Base-by-base conservation (phyloP, 257 asterid species). In the Ilex aquifolium region DNA sequence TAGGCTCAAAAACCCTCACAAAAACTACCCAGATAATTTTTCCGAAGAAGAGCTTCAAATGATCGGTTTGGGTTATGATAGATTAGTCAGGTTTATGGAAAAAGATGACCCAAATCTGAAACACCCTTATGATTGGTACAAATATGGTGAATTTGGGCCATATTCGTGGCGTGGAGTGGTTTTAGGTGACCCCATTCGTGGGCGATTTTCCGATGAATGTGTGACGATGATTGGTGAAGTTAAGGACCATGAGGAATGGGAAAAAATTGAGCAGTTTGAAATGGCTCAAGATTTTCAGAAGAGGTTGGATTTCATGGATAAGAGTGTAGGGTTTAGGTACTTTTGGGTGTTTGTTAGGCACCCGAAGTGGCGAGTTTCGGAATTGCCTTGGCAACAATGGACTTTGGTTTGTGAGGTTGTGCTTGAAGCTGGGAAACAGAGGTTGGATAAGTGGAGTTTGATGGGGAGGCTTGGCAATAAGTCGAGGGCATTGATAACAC, bases 131-230 rank as follows among this genome's bases (percentile, higher is more conserved):
- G 97, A 92, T 62, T 92, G 99, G 99, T 92, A 89, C 53, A 92
- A 92, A 12, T 92, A 92, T 55, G 99, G 99, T 21, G 80, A 92
- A 6, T 92, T 89, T 61, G 99, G 99, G 0, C 99, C 99, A 10
- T 92, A 92, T 71, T 87, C 97, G 2, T 92, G 99, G 99, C 92
- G 95, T 17, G 99, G 99, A 11, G 86, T 92, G 44, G 99, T 92
- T 1, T 66, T 92, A 64, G 99, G 99, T 3, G 99, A 92, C 31
- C 99, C 99, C 0, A 65, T 92, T 60, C 88, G 90, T 10, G 99
- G 97, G 1, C 63, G 85, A 2, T 78, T 89, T 12, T 72, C 96
- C 0, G 96, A 92, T 36, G 91, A 90, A 56, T 76, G 94, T 31
- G 97, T 89, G 13, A 42, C 83, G n/a, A 65, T 92, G 96, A 80